Conservation (phyloP, 208 protist species). For the Leishmania major region DNA sequence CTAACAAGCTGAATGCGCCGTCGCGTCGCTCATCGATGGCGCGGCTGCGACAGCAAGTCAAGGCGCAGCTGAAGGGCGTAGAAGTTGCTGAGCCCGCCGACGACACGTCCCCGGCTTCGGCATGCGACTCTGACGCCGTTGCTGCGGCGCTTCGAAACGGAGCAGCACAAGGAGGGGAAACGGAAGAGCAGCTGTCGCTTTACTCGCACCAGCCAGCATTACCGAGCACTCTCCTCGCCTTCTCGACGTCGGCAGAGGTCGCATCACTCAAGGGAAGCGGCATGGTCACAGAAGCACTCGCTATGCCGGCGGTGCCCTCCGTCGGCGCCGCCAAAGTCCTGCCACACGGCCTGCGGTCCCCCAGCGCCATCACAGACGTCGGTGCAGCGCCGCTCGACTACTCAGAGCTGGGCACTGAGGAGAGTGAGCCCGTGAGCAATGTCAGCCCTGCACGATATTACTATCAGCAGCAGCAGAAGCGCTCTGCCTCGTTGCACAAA, state of each 20-base stretch:
- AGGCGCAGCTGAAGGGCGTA: background rate
- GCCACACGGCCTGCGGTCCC: slow-evolving; percentile 24
- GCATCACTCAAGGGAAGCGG: background rate
- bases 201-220: slow-evolving; percentile 13
- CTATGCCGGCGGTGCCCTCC: background rate
- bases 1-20: slow-evolving; percentile 10
- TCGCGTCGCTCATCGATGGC: slow-evolving; percentile 20
- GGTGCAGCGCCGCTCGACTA: background rate
- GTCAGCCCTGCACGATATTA: background rate
- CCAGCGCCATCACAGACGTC: slow-evolving; percentile 24
- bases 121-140: background rate
- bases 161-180: background rate
- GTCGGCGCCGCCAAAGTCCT: slow-evolving; percentile 19
- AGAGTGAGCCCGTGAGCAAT: background rate
- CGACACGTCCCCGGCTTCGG: background rate
- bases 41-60: slow-evolving; percentile 10
- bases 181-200: background rate
- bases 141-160: background rate
- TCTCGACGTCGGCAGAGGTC: background rate
- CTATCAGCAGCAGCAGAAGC: background rate
- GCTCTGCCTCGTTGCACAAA: background rate
- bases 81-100: background rate
- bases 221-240: background rate
- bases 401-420: background rate
- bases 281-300: background rate